Percentiles rank a stretch among this genome's conserved stretches.
Evolutionary conservation across 2,329 filamentous ascomycete genomes (phyloP).

Genomic region (Arthrocladium fulminans): DNA sequence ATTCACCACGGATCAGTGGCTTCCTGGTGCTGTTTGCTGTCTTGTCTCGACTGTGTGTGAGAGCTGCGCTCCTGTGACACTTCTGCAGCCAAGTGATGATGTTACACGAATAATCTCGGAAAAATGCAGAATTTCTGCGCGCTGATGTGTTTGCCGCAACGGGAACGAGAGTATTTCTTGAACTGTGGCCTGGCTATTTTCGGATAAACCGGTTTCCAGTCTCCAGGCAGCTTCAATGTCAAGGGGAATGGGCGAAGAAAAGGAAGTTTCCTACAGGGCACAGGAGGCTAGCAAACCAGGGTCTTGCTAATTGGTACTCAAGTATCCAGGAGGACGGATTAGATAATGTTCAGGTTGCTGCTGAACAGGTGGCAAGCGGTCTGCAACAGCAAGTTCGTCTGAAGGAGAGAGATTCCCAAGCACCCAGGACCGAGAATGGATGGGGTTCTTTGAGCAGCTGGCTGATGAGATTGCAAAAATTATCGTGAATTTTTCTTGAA

Average conservation of each 20-base stretch:
- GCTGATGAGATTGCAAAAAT: neutral
- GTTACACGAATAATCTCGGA: neutral
- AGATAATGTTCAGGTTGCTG: neutral
- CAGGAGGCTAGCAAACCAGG: slow-evolving; percentile 2
- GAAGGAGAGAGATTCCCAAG: too few relatives aligned
- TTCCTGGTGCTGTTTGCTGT: neutral
- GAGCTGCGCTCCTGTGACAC: neutral
- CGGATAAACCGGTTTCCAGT: neutral
- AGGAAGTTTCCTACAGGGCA: neutral
- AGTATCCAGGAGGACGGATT: neutral
- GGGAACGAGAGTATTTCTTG: neutral
- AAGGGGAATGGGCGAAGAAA: neutral
- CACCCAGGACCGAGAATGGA: neutral
- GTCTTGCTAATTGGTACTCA: neutral
- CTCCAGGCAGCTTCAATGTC: slow-evolving; percentile 2
- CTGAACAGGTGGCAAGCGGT: neutral
- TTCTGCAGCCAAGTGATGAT: slow-evolving; percentile 1
- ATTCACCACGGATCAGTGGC: neutral
- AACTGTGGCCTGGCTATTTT: neutral
- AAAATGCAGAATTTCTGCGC: neutral
- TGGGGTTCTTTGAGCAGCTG: too few relatives aligned
- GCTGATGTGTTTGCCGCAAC: too few relatives aligned
- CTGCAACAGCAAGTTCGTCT: too few relatives aligned
- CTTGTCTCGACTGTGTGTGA: slow-evolving; percentile 2
- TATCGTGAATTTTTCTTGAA: neutral